Percentiles rank a stretch among this genome's conserved stretches.
Evolutionary conservation across 2,329 filamentous ascomycete genomes (phyloP).

Genomic region (Purpureocillium lavendulum): DNA sequence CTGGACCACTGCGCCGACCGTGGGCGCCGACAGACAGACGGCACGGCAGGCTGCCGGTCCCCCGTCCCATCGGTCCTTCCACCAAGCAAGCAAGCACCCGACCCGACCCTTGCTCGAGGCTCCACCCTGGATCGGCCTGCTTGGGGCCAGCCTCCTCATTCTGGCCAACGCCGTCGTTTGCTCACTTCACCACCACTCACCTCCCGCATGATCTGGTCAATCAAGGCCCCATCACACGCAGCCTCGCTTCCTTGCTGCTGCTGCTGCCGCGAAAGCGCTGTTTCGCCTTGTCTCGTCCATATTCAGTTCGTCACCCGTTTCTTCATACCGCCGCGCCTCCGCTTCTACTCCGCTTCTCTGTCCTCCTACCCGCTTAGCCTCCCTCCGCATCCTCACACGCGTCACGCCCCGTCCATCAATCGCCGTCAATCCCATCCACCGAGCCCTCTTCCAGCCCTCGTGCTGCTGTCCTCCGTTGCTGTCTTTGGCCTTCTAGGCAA

Average conservation of each 20-base stretch:
- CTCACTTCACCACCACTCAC: conserved; percentile 2
- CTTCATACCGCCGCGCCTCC: conserved; percentile 7
- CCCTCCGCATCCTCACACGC: neutral
- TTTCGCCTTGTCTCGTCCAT: neutral
- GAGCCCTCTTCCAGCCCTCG: conserved; percentile 5
- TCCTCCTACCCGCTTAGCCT: conserved; percentile 2
- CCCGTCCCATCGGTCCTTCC: too few relatives aligned
- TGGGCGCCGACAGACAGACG: too few relatives aligned
- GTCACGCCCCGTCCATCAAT: neutral
- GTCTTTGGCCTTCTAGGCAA: conserved; percentile 7
- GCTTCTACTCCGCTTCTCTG: conserved; percentile 8
- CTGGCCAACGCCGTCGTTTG: too few relatives aligned
- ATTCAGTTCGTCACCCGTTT: conserved; percentile 23
- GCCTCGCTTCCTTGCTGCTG: conserved; percentile 13
- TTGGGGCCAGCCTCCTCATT: too few relatives aligned
- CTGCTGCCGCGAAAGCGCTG: conserved; percentile 8
- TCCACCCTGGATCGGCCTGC: too few relatives aligned
- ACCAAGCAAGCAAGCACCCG: too few relatives aligned
- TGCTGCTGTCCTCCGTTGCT: neutral
- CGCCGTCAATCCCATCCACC: conserved; percentile 2
- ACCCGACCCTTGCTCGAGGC: too few relatives aligned
- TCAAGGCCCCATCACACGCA: conserved; percentile 4
- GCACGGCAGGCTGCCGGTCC: too few relatives aligned
- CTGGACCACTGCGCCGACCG: too few relatives aligned
- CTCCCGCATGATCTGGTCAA: neutral